A percentile compares a stretch with the other conserved stretches of the same genome.
These are phyloP conservation scores for Cutaneotrichosporon spelunceum DNA, from an alignment of 1,284 basidiomycete genomes.

Conservation along the genomic window DNA sequence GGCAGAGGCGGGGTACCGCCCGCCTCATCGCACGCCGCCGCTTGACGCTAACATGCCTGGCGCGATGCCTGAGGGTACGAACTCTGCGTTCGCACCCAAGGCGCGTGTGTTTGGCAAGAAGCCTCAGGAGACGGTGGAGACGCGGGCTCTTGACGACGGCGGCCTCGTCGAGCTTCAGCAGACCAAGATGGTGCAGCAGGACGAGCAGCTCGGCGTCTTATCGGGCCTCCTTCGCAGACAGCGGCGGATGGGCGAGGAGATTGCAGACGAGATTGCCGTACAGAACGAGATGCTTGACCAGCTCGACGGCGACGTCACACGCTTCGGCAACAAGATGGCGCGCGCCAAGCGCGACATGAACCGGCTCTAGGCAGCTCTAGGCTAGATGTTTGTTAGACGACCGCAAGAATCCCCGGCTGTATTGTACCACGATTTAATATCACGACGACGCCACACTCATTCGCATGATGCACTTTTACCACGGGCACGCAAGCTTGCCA, in stretches of 20 bases:
- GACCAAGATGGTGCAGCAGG: conserved; percentile 76
- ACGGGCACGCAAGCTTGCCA: not conserved
- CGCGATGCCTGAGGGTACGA: not conserved
- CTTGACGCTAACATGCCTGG: conserved; percentile 7
- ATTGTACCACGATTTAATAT: conserved; percentile 8
- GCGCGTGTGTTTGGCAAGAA: conserved; percentile 68
- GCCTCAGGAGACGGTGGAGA: conserved; percentile 76
- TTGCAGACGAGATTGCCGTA: conserved; percentile 72
- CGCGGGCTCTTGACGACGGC: conserved; percentile 78
- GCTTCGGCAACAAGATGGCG: conserved; percentile 70
- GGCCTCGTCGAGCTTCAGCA: conserved; percentile 78
- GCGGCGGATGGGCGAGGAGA: conserved; percentile 80
- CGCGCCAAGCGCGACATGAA: conserved; percentile 76
- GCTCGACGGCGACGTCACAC: conserved; percentile 70
- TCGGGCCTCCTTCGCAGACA: conserved; percentile 81
- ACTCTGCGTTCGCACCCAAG: conserved; percentile 1
- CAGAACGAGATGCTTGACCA: conserved; percentile 86
- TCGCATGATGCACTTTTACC: conserved; percentile 9
- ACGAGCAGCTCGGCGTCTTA: conserved; percentile 72
- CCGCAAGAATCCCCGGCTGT: not conserved
- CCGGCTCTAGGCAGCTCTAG: conserved; percentile 41
- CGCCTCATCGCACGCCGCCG: conserved; percentile 7
- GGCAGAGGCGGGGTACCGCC: conserved; percentile 45
- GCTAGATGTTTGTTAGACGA: not conserved
- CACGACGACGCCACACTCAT: conserved; percentile 5